Evolutionary conservation across 352 stramenopile species (phyloP).

Genomic region (Globisporangium okanoganense): DNA sequence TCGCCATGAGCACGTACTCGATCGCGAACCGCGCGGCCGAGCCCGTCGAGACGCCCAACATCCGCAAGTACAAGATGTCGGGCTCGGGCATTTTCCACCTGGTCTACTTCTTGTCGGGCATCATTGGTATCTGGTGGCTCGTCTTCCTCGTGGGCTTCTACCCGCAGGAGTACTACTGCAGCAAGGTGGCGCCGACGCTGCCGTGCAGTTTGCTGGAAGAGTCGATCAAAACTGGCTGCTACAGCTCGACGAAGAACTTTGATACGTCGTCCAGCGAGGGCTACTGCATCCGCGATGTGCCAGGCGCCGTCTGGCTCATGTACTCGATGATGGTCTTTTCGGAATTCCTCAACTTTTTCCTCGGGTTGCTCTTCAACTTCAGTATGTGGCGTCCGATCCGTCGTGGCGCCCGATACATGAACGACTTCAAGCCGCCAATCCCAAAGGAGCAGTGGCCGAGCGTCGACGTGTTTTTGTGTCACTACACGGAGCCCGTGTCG

Average conservation of each 20-base stretch:
- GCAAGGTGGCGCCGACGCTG: conserved; percentile 61
- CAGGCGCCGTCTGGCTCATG: conserved; percentile 71
- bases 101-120: conserved; percentile 73
- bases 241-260: conserved; percentile 72
- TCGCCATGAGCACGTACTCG: conserved; percentile 88
- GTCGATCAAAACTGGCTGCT: conserved; percentile 46
- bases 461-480: conserved; percentile 87
- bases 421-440: conserved; percentile 88
- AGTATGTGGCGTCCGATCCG: conserved; percentile 89
- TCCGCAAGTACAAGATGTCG: conserved; percentile 91
- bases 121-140: conserved; percentile 73
- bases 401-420: conserved; percentile 84
- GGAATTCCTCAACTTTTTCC: conserved; percentile 86
- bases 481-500: conserved; percentile 87
- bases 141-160: conserved; percentile 80
- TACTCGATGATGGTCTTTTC: conserved; percentile 85
- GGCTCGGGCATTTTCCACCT: conserved; percentile 81
- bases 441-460: conserved; percentile 87
- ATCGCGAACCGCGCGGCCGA: conserved; percentile 86
- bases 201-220: conserved; percentile 55
- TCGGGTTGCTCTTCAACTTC: conserved; percentile 88
- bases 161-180: conserved; percentile 79
- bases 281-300: conserved; percentile 77
- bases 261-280: conserved; percentile 52
- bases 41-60: conserved; percentile 86